Evolutionary conservation across 179 eudicot genomes (phyloP), one percentile per base, ranked within the genome.

Genomic region (Patellifolia procumbens): DNA sequence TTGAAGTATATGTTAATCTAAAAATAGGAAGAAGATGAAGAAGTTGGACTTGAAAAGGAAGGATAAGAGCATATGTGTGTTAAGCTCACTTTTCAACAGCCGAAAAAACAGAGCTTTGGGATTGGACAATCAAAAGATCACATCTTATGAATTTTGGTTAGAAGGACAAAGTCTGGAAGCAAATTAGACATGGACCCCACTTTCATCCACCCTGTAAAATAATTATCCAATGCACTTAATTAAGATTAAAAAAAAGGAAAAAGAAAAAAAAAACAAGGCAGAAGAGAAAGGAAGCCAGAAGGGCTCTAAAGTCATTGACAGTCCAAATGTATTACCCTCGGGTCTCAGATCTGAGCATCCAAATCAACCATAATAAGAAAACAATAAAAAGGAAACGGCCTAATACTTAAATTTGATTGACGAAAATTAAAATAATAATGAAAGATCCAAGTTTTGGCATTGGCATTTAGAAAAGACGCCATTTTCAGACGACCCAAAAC

Each of bases 401-500:
- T 66, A 42, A 42, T 66, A 11, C n/a, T n/a, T n/a, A n/a, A n/a
- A n/a, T 24, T 24, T 42, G 20, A 24, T 42, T 43, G 32, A 42
- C 55, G 11, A 26, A 58, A 13, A 37, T 15, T 5, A 24, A 37
- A 55, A 74, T 59, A 74, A 20, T 53, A 71, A 60, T 76, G 74
- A 22, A 81, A 82, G 88, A 85, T 85, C 90, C 83, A 85, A 85
- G 68, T 79, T 39, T 39, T 39, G 45, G 9, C 45, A 39, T 39
- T 84, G 84, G 82, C 86, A 81, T 78, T 85, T 80, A 76, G 71
- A 75, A 83, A 70, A 83, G 65, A 76, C 79, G 83, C 87, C 87
- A 81, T 81, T 82, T 78, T 75, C 69, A 83, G 85, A 82, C 79
- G 83, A 76, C 85, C 74, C 81, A 43, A 66, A 65, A 39, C 74